Base-by-base conservation (phyloP, 441 rosid species). In the Gossypium schwendimanii region DNA sequence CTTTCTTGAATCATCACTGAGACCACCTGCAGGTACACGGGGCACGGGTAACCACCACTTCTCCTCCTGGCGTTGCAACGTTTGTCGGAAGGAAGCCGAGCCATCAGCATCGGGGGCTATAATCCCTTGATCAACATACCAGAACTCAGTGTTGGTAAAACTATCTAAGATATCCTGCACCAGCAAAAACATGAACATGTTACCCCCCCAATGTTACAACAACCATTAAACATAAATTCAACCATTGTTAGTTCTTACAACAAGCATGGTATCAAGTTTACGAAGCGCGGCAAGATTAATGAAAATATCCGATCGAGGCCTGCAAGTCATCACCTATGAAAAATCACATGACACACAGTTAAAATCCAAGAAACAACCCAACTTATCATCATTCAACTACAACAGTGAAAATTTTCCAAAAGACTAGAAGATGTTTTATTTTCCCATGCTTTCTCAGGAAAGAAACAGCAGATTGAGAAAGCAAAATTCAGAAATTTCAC, bases 41-140 rank as follows among this genome's bases (percentile, higher is more conserved):
- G 94, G 94, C 28, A 89, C 87, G 1, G 94, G 94, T 33, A 89
- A 77, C 94, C 94, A 89, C 94, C 94, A 89, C 71, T 89, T 89
- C 83, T 89, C 92, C 63, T 89, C 91, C 78, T 89, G 91, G 2
- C 90, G 90, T 75, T 86, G 94, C 61, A 87, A 60, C 41, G 89
- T 82, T 79, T 76, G 85, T 8, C 90, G 82, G 70, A 89, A 89
- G 59, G 94, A 86, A 18, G 94, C 78, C 28, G 92, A 86, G 0
- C 90, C 92, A 61, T 87, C 89, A 6, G 83, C 84, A 18, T 86
- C 90, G 0, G 88, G 81, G 2, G 87, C 81, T 66, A 88, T 72
- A 75, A 87, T 86, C 62, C 92, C 94, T 81, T 89, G 91, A 77
- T 89, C 92, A 71, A 85, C 94, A 4, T 89, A 89, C 94, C 94